A percentile compares a stretch with the other conserved stretches of the same genome.
phyloP scores from a whole-genome alignment of 805 yeast genomes.

The Hanseniaspora osmophila region DNA sequence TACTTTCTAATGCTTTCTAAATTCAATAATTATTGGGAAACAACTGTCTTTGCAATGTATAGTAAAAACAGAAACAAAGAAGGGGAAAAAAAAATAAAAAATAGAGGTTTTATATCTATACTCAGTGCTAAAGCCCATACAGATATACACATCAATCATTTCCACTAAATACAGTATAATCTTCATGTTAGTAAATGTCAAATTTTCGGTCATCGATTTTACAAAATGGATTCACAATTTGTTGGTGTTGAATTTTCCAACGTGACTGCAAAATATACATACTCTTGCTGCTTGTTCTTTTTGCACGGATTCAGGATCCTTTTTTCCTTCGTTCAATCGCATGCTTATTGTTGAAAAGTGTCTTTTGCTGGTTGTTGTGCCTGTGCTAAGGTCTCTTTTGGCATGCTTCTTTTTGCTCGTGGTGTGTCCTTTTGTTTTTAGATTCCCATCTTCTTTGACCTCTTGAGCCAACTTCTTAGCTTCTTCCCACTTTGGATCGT shows the following conservation, averaged over 20 bases:
- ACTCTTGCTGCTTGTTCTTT: constrained; percentile 1
- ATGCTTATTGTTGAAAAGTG: constrained; percentile 1
- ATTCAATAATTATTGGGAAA: not conserved
- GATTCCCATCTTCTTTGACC: constrained; percentile 1
- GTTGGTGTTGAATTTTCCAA: too few relatives aligned
- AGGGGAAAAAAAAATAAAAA: too few relatives aligned
- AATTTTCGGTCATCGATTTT: too few relatives aligned
- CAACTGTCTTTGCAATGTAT: not conserved
- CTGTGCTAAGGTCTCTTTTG: not conserved
- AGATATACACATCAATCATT: not conserved
- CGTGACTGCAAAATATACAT: constrained; percentile 1
- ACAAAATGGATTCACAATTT: not conserved
- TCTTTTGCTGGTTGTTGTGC: not conserved
- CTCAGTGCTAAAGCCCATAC: too few relatives aligned
- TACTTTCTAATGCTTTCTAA: constrained; percentile 13
- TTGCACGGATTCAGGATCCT: not conserved
- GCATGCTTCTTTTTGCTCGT: not conserved
- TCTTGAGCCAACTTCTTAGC: constrained; percentile 15
- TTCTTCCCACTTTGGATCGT: constrained; percentile 21
- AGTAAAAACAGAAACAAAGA: too few relatives aligned
- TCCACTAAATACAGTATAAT: not conserved
- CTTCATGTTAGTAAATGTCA: not conserved
- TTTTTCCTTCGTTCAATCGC: not conserved
- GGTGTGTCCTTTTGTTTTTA: not conserved
- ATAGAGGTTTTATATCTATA: too few relatives aligned